These are phyloP conservation scores for Ceratocystis ficicola DNA, from an alignment of 2,329 filamentous ascomycete genomes.

Conservation along the genomic window DNA sequence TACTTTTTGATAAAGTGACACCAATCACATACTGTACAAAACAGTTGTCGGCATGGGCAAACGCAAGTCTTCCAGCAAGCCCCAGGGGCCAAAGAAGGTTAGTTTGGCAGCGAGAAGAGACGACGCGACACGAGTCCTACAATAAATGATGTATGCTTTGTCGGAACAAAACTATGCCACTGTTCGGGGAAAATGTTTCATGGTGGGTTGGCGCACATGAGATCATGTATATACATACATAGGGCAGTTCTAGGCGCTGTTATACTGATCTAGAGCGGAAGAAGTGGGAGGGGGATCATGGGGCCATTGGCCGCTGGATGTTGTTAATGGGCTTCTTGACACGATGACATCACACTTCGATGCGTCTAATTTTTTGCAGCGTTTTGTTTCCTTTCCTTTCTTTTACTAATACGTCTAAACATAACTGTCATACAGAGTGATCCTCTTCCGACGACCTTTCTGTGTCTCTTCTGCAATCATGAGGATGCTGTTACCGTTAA, in stretches of 20 bases:
- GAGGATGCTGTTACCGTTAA: conserved; percentile 85
- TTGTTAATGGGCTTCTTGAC: neutral
- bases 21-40: neutral
- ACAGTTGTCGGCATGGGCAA: conserved; percentile 53
- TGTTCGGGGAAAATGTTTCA: neutral
- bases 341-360: neutral
- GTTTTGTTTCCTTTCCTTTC: neutral
- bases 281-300: neutral
- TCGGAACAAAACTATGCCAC: neutral
- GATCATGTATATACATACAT: too few species aligned
- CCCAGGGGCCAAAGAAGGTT: conserved; percentile 72
- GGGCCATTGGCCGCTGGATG: neutral
- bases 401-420: conserved; percentile 11
- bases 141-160: neutral
- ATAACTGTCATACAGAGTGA: conserved; percentile 43
- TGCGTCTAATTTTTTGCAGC: neutral
- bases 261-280: neutral
- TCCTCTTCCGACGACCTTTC: conserved; percentile 69
- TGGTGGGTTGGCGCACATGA: neutral
- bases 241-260: neutral
- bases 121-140: conserved; percentile 1
- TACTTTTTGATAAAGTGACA: neutral
- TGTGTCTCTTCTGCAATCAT: conserved; percentile 97
- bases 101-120: conserved; percentile 21
- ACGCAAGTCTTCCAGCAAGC: conserved; percentile 78